Evolutionary conservation across 805 yeast genomes (phyloP).

Genomic region (Sugiyamaella valdiviana): DNA sequence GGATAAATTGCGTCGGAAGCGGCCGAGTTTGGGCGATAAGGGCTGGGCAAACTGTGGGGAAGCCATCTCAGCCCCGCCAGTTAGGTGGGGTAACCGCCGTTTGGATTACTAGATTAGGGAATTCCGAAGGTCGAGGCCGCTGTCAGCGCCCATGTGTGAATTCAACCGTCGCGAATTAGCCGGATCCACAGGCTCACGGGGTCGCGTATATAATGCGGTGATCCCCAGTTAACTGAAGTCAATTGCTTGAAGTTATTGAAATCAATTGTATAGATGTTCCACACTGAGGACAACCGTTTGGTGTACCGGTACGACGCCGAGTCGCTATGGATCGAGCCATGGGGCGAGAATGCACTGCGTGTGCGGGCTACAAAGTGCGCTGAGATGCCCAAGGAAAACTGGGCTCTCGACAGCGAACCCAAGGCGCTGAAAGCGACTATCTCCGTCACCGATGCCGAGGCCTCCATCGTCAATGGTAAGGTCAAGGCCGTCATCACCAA

Average conservation of each 20-base stretch:
- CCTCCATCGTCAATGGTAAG: constrained; percentile 13
- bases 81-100: not conserved
- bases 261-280: constrained; percentile 4
- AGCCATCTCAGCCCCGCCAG: not conserved
- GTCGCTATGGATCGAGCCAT: constrained; percentile 16
- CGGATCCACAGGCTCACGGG: not conserved
- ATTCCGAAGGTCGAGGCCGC: not conserved
- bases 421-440: not conserved
- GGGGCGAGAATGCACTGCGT: constrained; percentile 18
- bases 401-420: constrained; percentile 13
- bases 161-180: not conserved
- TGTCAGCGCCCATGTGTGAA: not conserved
- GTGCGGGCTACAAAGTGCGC: constrained; percentile 13
- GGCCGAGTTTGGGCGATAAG: not conserved
- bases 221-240: no score
- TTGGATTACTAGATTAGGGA: constrained; percentile 8
- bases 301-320: constrained; percentile 15
- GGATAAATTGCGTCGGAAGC: no score
- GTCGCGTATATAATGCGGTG: not conserved
- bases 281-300: constrained; percentile 7
- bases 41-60: not conserved
- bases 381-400: constrained; percentile 4
- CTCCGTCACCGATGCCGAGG: not conserved
- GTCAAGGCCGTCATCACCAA: constrained; percentile 13
- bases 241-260: no score